Evolutionary conservation across 257 asterid species (phyloP).

Genomic region (Jaltomata sinuosa): DNA sequence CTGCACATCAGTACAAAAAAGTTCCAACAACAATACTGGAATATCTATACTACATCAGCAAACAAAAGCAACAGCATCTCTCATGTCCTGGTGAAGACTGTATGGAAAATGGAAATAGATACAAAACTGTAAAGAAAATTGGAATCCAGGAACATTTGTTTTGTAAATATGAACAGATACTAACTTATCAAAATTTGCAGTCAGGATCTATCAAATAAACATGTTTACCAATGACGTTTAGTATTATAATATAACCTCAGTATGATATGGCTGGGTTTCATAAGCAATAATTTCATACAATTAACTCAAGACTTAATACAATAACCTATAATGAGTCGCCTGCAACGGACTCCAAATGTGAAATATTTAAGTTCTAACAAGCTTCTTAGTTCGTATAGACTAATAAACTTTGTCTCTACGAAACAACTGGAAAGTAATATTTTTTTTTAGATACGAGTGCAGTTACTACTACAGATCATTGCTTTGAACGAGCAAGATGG

Average conservation of each 20-base stretch:
- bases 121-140: neutral
- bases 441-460: neutral
- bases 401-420: neutral
- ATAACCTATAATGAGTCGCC: neutral
- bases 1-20: neutral
- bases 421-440: neutral
- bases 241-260: neutral
- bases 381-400: neutral
- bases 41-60: neutral
- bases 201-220: neutral
- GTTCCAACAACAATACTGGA: neutral
- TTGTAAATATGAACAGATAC: neutral
- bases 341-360: neutral
- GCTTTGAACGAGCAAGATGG: neutral
- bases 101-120: neutral
- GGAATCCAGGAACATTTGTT: neutral
- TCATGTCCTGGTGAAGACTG: neutral
- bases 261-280: neutral
- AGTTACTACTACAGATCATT: neutral
- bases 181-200: neutral
- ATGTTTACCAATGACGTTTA: neutral
- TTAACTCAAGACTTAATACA: neutral
- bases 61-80: neutral
- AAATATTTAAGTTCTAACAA: neutral
- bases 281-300: neutral